Evolutionary conservation across 2,329 filamentous ascomycete species (phyloP).

Genomic region (Ophiocordyceps australis): DNA sequence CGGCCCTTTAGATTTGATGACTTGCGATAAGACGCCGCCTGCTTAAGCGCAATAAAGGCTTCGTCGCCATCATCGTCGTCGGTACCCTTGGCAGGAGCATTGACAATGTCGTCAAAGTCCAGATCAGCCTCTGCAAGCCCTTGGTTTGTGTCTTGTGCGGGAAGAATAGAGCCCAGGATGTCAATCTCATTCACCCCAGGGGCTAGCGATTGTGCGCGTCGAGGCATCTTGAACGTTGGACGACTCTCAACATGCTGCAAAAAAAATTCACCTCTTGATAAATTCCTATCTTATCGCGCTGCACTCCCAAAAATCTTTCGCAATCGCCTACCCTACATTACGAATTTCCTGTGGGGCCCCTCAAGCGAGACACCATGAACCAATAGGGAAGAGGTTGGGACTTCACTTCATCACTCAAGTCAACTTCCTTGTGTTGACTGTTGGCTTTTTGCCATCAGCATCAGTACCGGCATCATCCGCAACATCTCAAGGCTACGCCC

Average conservation of each 20-base stretch:
- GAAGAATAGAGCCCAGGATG: constrained; percentile 63
- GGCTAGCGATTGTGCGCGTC: constrained; percentile 61
- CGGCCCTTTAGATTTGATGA: constrained; percentile 65
- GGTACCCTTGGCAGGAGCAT: constrained; percentile 19
- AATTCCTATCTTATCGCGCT: constrained; percentile 20
- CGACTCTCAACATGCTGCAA: not conserved
- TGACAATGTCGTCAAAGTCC: constrained; percentile 43
- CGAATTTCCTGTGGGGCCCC: too few relatives aligned
- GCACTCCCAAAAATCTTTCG: too few relatives aligned
- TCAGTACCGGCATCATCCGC: too few relatives aligned
- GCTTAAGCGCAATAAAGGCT: constrained; percentile 76
- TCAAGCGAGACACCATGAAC: too few relatives aligned
- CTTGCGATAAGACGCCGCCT: constrained; percentile 79
- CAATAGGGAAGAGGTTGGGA: too few relatives aligned
- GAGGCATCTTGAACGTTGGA: constrained; percentile 40
- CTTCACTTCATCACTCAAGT: too few relatives aligned
- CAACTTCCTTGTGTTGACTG: too few relatives aligned
- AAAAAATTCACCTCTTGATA: constrained; percentile 14
- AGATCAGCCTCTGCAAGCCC: constrained; percentile 22
- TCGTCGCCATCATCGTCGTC: constrained; percentile 54
- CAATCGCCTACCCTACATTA: too few relatives aligned
- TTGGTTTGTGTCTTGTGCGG: constrained; percentile 34
- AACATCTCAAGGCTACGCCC: too few relatives aligned
- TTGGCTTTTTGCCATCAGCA: too few relatives aligned
- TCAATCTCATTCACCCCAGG: constrained; percentile 83